Base-by-base conservation (phyloP, 768 basidiomycete species). In the Kwoniella pini region DNA sequence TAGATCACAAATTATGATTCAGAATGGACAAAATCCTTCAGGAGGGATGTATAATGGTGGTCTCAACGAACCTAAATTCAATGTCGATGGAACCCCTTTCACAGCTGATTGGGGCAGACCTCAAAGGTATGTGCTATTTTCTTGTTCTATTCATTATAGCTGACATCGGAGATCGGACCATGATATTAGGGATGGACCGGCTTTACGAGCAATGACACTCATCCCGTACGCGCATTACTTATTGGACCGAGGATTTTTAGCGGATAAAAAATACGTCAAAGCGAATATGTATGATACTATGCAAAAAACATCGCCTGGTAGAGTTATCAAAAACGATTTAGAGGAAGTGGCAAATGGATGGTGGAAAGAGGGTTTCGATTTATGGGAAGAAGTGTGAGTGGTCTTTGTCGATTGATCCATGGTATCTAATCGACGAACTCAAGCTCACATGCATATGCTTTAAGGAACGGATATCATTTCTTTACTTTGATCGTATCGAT, bases 251-350 rank as follows among this genome's bases (percentile, higher is more conserved):
- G 71, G 48, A 5, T 62, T 30, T 15, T 70, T 71, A 1, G 42
- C 54, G 11, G 79, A 79, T 52, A 2, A 54, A 2, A 11, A 31
- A 4, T 80, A 73, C 65, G 64, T 80, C 26, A 36, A 49, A 1
- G 21, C 65, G 0, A 38, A 69, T 9, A 63, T 80, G 22, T 79
- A 76, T 56, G 50, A 72, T 50, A 51, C 70, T 0, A n/a, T 42
- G 1, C 19, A 55, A 9, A 21, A 74, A 2, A 60, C 53, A 11
- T 40, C 63, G 9, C n/a, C 56, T 30, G 69, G 66, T 0, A 74
- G 61, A 1, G 69, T 75, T 19, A 70, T 80, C 67, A 79, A 80
- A 67, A 74, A 75, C 22, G 79, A 80, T 54, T 63, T 80, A 43
- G 78, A 79, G 55, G 78, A 78, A 55, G 72, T 77, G 22, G 73